Base-by-base conservation (phyloP, 805 yeast species). In the Cyberlindnera euphorbiae region DNA sequence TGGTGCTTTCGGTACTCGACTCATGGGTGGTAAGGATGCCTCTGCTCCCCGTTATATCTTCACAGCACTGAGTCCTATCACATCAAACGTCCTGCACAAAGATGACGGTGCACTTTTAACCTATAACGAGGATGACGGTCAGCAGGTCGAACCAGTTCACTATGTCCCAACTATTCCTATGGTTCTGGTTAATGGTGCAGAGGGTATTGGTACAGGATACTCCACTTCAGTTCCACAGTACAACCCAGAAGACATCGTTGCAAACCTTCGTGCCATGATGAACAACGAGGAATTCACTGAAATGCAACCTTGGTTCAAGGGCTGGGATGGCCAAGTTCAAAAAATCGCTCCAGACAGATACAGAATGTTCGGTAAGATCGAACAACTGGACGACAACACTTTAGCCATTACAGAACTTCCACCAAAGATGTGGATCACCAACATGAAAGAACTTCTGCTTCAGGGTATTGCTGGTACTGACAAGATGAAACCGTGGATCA, bases 201-300 rank as follows among this genome's bases (percentile, higher is more conserved):
- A 93, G 62, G 98, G 98, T 66, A 93, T 93, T 59, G 98, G 98
- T 44, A 89, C 98, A 31, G 98, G 98, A 47, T 93, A 97, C 97
- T 85, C 96, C 46, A 88, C 97, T 1, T 78, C 76, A 43, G 82
- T 93, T 45, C 98, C 98, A 1, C 78, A 85, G 27, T 90, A 75
- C 63, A 88, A 93, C 56, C 98, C 98, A 0, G 51, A 59, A 11
- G 97, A 90, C 55, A 67, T 93, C 42, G 87, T 87, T 17, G 64
- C 61, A 3, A 93, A 93, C 50, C 65, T 93, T 22, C 75, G 77
- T 41, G 75, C 74, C 27, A 55, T 93, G 50, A 79, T 93, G 87
- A 66, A 69, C 14, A 83, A 77, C 8, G 82, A 86, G 51, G 83
- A 77, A 24, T 56, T 77, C 62, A 70, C 64, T 19, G 84, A 81